phyloP scores from a whole-genome alignment of 805 yeast genomes.

The Myxozyma nipponensis region DNA sequence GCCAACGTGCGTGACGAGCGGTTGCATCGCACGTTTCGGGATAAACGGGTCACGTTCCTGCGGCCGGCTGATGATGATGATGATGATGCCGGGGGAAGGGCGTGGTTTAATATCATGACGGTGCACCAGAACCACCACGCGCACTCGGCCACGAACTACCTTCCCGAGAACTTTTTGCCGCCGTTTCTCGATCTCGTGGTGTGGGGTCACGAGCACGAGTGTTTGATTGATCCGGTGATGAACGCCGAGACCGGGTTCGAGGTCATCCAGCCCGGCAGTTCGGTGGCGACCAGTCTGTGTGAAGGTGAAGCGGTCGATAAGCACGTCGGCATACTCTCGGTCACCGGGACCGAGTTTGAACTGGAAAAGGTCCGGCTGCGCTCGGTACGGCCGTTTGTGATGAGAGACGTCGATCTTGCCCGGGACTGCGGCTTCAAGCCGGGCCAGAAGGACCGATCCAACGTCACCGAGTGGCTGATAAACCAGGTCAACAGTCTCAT shows the following conservation, averaged over 20 bases:
- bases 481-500: conserved; percentile 67
- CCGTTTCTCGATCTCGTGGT: conserved; percentile 73
- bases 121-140: conserved; percentile 85
- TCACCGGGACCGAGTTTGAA: conserved; percentile 54
- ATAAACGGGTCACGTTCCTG: conserved; percentile 72
- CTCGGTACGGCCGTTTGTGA: conserved; percentile 77
- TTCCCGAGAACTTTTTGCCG: conserved; percentile 85
- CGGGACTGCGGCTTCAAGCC: conserved; percentile 55
- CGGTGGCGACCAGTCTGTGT: conserved; percentile 84
- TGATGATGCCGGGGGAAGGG: conserved; percentile 33
- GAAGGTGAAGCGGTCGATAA: conserved; percentile 80
- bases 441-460: conserved; percentile 55
- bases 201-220: conserved; percentile 99
- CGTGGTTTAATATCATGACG: conserved; percentile 79
- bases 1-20: conserved; percentile 89
- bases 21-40: conserved; percentile 72
- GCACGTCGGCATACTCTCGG: conserved; percentile 59
- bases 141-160: conserved; percentile 72
- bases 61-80: conserved; percentile 49
- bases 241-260: conserved; percentile 60
- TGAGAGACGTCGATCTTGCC: conserved; percentile 59
- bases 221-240: conserved; percentile 61
- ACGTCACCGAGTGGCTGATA: conserved; percentile 57
- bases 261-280: conserved; percentile 88
- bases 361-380: conserved; percentile 60